These are phyloP conservation scores for Thymus mandschuricus DNA, from an alignment of 257 asterid genomes.

Conservation along the genomic window DNA sequence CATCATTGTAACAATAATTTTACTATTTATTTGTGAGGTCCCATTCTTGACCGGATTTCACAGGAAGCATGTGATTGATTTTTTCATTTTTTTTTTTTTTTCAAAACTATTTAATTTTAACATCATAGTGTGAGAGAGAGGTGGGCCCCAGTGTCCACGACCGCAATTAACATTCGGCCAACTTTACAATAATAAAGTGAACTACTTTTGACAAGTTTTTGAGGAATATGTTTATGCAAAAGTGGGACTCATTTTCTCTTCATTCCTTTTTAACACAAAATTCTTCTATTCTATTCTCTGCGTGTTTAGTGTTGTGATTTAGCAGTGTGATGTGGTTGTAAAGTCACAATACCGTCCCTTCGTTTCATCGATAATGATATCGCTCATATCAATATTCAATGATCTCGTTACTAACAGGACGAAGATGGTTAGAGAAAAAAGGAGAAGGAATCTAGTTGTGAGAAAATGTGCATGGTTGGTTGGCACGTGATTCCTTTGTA, in stretches of 20 bases:
- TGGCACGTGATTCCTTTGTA: too few relatives aligned
- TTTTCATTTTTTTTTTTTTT: background rate
- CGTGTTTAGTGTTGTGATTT: background rate
- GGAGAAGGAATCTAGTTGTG: background rate
- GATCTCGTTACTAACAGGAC: too few relatives aligned
- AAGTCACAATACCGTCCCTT: background rate
- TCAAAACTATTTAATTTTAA: background rate
- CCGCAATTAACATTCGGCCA: slow-evolving; percentile 30
- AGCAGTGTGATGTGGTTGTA: background rate
- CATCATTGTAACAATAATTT: background rate
- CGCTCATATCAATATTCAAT: too few relatives aligned
- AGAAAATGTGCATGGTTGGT: too few relatives aligned
- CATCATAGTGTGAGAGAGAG: background rate
- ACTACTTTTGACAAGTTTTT: slow-evolving; percentile 24
- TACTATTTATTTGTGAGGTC: background rate
- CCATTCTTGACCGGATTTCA: slow-evolving; percentile 7
- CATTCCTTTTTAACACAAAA: background rate
- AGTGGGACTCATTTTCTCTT: slow-evolving; percentile 6
- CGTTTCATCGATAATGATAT: too few relatives aligned
- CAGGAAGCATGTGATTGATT: slow-evolving; percentile 15
- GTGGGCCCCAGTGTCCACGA: slow-evolving; percentile 34
- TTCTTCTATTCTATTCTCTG: background rate
- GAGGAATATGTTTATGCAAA: slow-evolving; percentile 26
- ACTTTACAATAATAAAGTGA: slow-evolving; percentile 28
- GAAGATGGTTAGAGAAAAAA: too few relatives aligned